Conservation (phyloP, 2,329 filamentous ascomycete genomes). For the Aspergillus versicolor region DNA sequence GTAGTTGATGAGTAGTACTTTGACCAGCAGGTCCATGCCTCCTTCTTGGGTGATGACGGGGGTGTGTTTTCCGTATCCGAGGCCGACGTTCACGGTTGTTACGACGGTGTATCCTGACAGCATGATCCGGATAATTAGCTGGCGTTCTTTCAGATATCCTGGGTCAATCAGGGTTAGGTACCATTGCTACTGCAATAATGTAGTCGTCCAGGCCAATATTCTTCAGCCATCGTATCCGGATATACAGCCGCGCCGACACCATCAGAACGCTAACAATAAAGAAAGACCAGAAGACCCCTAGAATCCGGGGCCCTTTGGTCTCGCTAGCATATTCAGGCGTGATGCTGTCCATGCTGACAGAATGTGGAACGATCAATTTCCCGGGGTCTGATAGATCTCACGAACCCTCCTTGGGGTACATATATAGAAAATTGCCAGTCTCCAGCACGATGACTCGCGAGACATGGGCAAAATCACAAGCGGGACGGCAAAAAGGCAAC, state of each 20-base stretch:
- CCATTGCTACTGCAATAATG: slow-evolving; percentile 35
- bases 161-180: slow-evolving; percentile 5
- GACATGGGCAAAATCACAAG: too few relatives aligned
- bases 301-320: slow-evolving; percentile 37
- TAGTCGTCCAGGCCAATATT: slow-evolving; percentile 40
- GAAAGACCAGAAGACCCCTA: slow-evolving; percentile 32
- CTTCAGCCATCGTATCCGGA: slow-evolving; percentile 29
- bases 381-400: neutral
- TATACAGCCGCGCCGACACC: slow-evolving; percentile 34
- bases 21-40: neutral
- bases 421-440: neutral
- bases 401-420: too few relatives aligned
- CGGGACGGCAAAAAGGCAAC: too few relatives aligned
- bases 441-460: too few relatives aligned
- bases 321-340: slow-evolving; percentile 4
- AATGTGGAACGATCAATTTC: too few relatives aligned
- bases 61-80: slow-evolving; percentile 44
- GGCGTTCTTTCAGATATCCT: too few relatives aligned
- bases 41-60: slow-evolving; percentile 27
- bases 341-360: neutral
- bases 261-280: slow-evolving; percentile 31
- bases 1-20: slow-evolving; percentile 20
- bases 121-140: slow-evolving; percentile 9
- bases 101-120: slow-evolving; percentile 22
- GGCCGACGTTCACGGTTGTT: slow-evolving; percentile 33